Base-by-base conservation (phyloP, 306 rosid genomes). In the Glycine tomentella region DNA sequence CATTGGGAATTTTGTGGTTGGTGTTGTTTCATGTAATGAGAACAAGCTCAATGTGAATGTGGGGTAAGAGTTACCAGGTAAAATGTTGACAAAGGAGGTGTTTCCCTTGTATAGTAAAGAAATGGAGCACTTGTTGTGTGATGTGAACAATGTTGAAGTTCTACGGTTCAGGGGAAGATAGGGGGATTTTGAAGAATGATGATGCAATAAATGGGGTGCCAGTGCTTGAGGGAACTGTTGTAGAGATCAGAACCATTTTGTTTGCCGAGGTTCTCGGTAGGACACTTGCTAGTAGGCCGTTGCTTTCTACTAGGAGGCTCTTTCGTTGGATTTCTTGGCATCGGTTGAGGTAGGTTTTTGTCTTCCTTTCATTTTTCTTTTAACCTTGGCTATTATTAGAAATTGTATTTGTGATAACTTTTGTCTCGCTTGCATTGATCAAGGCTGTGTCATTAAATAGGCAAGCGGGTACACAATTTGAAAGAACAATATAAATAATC, bases 211-310 rank as follows among this genome's bases (percentile, higher is more conserved):
- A 76, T 38, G 75, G 82, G 49, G 69, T 49, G 33, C 81, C 77
- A 3, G 62, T 66, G 56, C 78, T 74, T 2, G 94, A 91, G 55
- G 86, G 83, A 45, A 91, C 93, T 45, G 89, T 90, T 34, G 89
- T 90, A 31, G 97, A 93, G 81, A 76, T 83, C 61, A 94, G 98
- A 13, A 90, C 92, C 9, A 34, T 93, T 86, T 84, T 93, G 81
- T 93, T 93, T 80, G 98, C 97, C 15, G 98, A 93, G 88, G 97
- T 93, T 84, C 80, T 93, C 8, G 98, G 98, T 3, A 89, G 94
- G 66, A 93, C 93, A 3, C 93, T 93, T 48, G 88, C 97, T 72
- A 97, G 97, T 58, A 81, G 98, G 77, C 97, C 98, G 2, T 87
- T 93, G 90, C 93, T 93, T 77, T 91, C 98, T 9, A 80, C 92